These are phyloP conservation scores for Diaporthe helianthi DNA, from an alignment of 2,329 filamentous ascomycete species.

Conservation along the genomic window DNA sequence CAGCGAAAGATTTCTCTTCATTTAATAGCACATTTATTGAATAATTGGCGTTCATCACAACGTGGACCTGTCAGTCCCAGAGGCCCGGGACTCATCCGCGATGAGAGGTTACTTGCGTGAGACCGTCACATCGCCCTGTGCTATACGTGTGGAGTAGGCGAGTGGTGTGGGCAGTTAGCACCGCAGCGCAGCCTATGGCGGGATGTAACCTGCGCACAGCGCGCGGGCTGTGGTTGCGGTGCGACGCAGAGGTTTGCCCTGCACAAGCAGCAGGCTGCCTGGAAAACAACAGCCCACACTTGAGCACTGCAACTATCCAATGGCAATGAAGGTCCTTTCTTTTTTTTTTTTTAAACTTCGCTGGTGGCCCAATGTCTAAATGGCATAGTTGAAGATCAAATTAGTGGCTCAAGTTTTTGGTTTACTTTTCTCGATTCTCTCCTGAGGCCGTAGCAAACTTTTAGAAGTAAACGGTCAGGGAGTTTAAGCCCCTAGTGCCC, in stretches of 20 bases:
- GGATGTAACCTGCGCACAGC: conserved; percentile 18
- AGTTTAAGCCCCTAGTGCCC: neutral
- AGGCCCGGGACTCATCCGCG: neutral
- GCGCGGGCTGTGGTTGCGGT: neutral
- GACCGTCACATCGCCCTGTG: neutral
- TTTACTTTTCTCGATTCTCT: neutral
- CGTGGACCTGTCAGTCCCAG: neutral
- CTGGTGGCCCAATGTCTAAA: too few relatives aligned
- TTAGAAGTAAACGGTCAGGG: neutral
- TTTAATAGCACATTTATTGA: neutral
- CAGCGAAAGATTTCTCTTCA: neutral
- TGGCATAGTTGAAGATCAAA: neutral
- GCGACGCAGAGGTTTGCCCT: neutral
- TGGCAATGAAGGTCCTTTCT: neutral
- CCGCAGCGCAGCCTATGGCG: neutral
- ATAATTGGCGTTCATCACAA: neutral
- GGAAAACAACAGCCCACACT: neutral
- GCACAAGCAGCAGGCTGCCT: too few relatives aligned
- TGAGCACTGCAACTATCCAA: too few relatives aligned
- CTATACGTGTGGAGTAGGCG: too few relatives aligned
- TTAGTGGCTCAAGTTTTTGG: neutral
- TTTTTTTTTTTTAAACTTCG: neutral
- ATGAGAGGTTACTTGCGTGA: neutral
- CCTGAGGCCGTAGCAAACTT: neutral
- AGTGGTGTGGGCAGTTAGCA: neutral